A percentile compares a stretch with the other conserved stretches of the same genome.
Conservation (phyloP, 2,329 filamentous ascomycete genomes). For the Lachnellula occidentalis region DNA sequence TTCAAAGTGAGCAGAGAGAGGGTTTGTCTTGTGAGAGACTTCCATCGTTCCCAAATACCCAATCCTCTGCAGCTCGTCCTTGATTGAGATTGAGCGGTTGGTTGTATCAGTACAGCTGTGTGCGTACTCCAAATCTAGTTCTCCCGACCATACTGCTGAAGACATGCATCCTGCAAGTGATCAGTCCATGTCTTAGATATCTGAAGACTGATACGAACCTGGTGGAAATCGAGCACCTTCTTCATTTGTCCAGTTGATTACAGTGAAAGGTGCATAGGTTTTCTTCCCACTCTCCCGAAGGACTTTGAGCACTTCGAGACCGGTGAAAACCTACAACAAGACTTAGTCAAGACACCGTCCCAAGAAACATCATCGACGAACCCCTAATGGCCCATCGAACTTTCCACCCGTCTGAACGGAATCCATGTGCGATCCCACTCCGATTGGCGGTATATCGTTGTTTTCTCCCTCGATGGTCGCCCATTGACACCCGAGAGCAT, state of each 20-base stretch:
- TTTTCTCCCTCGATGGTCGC: slow-evolving; percentile 6
- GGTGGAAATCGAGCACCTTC: slow-evolving; percentile 64
- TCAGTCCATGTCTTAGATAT: background rate
- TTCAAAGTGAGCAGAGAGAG: slow-evolving; percentile 71
- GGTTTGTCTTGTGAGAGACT: slow-evolving; percentile 50
- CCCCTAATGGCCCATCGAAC: slow-evolving; percentile 71
- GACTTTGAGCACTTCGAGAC: slow-evolving; percentile 64
- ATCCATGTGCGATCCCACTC: slow-evolving; percentile 7
- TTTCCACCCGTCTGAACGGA: slow-evolving; percentile 54
- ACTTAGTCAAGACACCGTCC: background rate
- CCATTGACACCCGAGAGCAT: slow-evolving; percentile 6
- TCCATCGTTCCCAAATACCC: slow-evolving; percentile 57
- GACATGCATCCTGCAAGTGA: slow-evolving; percentile 59
- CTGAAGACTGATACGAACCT: background rate
- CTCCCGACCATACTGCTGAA: slow-evolving; percentile 70
- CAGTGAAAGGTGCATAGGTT: slow-evolving; percentile 60
- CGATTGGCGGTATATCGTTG: slow-evolving; percentile 8
- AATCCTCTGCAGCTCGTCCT: slow-evolving; percentile 58
- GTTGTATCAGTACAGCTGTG: slow-evolving; percentile 58
- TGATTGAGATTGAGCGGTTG: slow-evolving; percentile 19
- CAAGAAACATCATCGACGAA: slow-evolving; percentile 32
- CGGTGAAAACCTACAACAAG: slow-evolving; percentile 41
- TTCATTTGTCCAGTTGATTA: slow-evolving; percentile 39
- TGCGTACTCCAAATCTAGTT: slow-evolving; percentile 54
- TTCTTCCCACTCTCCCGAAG: slow-evolving; percentile 60